Base-by-base conservation (phyloP, 2,329 filamentous ascomycete species). In the Cladosporium sphaerospermum region DNA sequence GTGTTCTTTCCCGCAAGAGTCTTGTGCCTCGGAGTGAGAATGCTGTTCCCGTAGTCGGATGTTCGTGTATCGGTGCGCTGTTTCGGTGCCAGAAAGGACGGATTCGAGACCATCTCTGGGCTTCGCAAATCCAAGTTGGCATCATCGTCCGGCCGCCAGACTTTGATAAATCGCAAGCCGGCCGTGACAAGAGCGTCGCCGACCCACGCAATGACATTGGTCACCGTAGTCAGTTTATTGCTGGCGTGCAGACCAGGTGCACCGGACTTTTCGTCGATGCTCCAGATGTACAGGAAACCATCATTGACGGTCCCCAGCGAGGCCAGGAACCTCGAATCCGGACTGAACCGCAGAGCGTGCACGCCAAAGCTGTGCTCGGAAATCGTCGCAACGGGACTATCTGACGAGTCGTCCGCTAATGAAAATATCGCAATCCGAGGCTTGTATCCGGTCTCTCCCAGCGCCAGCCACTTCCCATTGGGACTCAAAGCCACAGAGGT, bases 371-470 rank as follows among this genome's bases (percentile, higher is more conserved):
- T 85, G 70, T 99, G 93, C 65, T 99, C 93, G 52, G 83, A 88
- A 53, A 99, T 81, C 34, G 88, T 89, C 2, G 90, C 88, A 6
- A 96, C 76, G 2, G 93, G 93, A 1, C 79, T 80, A 63, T 97
- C 91, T 1, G 88, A 87, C 34, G 79, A 79, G 64, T 95, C 90
- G 62, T 87, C 72, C 3, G 75, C 81, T 4, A 93, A 83, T 32
- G 83, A 89, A 71, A 96, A 99, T 52, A 99, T 85, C 54, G 97
- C 77, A 18, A 99, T 89, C 50, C 93, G 81, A 5, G 93, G 93
- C 50, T 86, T 88, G 70, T 97, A 96, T 18, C 93, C 93, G 3
- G 91, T 95, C 57, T 99, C 93, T 63, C 93, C 93, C 3, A 97
- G 87, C 8, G 92, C 93, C 49, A 99, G 76, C 66, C 87, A 95